Evolutionary conservation across 2,329 filamentous ascomycete species (phyloP).

Genomic region (Penicillium polonicum): DNA sequence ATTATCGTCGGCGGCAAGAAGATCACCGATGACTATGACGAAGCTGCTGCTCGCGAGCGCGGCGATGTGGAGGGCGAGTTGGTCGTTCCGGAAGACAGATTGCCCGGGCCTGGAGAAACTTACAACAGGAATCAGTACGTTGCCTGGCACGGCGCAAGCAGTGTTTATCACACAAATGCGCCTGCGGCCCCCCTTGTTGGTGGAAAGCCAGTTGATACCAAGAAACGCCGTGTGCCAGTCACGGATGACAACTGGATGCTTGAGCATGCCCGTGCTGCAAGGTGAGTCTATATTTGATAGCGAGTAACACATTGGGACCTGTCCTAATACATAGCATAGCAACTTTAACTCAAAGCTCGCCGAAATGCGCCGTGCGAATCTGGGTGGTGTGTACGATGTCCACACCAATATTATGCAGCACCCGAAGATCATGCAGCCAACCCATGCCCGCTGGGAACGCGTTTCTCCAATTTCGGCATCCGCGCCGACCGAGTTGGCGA

Average conservation of each 20-base stretch:
- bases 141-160: slow-evolving; percentile 95
- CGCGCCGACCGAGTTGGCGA: slow-evolving; percentile 30
- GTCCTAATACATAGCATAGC: slow-evolving; percentile 49
- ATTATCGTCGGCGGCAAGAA: slow-evolving; percentile 90
- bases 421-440: slow-evolving; percentile 84
- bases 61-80: slow-evolving; percentile 85
- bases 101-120: slow-evolving; percentile 71
- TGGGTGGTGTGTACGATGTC: slow-evolving; percentile 81
- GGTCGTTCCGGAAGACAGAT: slow-evolving; percentile 82
- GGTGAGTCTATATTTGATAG: slow-evolving; percentile 54
- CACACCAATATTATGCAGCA: slow-evolving; percentile 92
- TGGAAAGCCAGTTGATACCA: slow-evolving; percentile 72
- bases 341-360: slow-evolving; percentile 78
- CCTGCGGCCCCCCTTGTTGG: slow-evolving; percentile 73
- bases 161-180: slow-evolving; percentile 83
- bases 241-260: slow-evolving; percentile 96
- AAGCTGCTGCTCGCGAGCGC: slow-evolving; percentile 68
- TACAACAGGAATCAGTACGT: slow-evolving; percentile 99
- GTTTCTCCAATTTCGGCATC: slow-evolving; percentile 49
- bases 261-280: slow-evolving; percentile 87
- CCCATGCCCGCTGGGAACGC: slow-evolving; percentile 77
- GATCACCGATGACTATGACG: slow-evolving; percentile 87
- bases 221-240: slow-evolving; percentile 81
- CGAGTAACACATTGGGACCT: not conserved
- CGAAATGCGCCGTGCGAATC: slow-evolving; percentile 65